Base-by-base conservation (phyloP, 768 basidiomycete genomes). In the Tylopilus rubrobrunneus region DNA sequence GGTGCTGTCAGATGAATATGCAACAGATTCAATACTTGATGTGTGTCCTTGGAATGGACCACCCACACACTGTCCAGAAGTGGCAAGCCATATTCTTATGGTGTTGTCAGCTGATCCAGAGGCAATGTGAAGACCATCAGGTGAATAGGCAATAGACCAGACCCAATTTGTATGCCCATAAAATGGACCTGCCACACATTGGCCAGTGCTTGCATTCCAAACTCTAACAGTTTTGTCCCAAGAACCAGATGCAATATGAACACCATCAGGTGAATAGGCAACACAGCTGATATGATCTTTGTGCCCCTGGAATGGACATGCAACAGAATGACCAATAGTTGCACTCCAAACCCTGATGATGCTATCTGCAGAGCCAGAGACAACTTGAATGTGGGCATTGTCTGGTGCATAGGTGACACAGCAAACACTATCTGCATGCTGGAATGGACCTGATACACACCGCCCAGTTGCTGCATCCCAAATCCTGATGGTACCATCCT, bases 381-480 rank as follows among this genome's bases (percentile, higher is more conserved):
- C 7, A 7, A 40, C n/a, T n/a, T n/a, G n/a, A n/a, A n/a, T 40
- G 39, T 40, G n/a, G 8, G 34, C 5, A 3, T 36, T 7, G 5
- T 36, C 25, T 25, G 34, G 14, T n/a, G n/a, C n/a, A 36, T 40
- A 40, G 17, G 39, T n/a, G 19, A 40, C n/a, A 40, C 12, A 91
- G 39, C 7, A 7, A 28, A 45, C 17, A n/a, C 1, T 5, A 29
- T 29, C 8, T 45, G 44, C 31, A 29, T 45, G 44, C 17, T 28
- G 15, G 25, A 19, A 19, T 45, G 34, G 15, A 31, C 31, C 31
- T 36, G 15, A 10, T 15, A 36, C 15, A 10, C 5, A 14, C 34
- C 14, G 34, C 5, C 15, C 34, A 14, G 34, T 36, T 10, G 6
- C 14, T 36, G 34, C 6, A 36, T 12, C 3, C 34, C 34, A 36